Percentiles rank a stretch among this genome's conserved stretches.
These are phyloP conservation scores for Rachicladosporium sp. DNA, from an alignment of 2,329 filamentous ascomycete species.

Conservation along the genomic window DNA sequence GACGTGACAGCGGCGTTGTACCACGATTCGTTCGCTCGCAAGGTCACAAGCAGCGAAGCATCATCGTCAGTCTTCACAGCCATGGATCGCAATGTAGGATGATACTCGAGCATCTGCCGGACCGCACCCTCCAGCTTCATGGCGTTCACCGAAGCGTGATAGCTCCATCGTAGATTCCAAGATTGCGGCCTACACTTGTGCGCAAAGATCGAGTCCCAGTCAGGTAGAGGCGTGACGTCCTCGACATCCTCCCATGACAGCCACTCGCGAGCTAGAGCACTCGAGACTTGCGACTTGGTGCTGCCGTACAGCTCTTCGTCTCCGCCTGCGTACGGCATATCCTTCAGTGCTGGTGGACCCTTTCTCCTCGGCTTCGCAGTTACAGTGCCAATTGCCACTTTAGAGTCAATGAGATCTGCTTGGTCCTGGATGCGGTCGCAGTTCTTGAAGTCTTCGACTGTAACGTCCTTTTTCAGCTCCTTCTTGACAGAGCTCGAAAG, in stretches of 20 bases:
- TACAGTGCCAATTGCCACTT: slow-evolving; percentile 10
- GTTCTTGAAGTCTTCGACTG: slow-evolving; percentile 22
- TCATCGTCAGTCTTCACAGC: slow-evolving; percentile 15
- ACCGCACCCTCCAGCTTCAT: slow-evolving; percentile 14
- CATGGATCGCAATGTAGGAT: slow-evolving; percentile 20
- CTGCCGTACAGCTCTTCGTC: slow-evolving; percentile 13
- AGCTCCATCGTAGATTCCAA: slow-evolving; percentile 22
- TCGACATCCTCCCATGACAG: slow-evolving; percentile 23
- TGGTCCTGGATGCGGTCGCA: slow-evolving; percentile 21
- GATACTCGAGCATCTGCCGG: slow-evolving; percentile 17
- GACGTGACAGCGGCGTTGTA: slow-evolving; percentile 17
- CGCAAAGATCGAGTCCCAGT: slow-evolving; percentile 23
- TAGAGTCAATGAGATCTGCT: slow-evolving; percentile 18
- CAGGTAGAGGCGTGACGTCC: slow-evolving; percentile 22
- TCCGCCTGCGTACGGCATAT: slow-evolving; percentile 19
- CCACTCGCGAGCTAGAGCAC: slow-evolving; percentile 13
- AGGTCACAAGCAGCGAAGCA: slow-evolving; percentile 17
- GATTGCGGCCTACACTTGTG: slow-evolving; percentile 18
- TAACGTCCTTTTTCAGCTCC: slow-evolving; percentile 20
- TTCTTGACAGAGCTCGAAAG: slow-evolving; percentile 22
- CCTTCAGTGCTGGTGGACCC: slow-evolving; percentile 17
- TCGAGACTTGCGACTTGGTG: slow-evolving; percentile 14
- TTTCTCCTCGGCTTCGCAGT: slow-evolving; percentile 11
- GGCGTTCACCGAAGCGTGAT: slow-evolving; percentile 13
- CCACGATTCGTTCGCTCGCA: slow-evolving; percentile 17